Evolutionary conservation across 805 yeast species (phyloP).

Genomic region (Scheffersomyces ergatensis): DNA sequence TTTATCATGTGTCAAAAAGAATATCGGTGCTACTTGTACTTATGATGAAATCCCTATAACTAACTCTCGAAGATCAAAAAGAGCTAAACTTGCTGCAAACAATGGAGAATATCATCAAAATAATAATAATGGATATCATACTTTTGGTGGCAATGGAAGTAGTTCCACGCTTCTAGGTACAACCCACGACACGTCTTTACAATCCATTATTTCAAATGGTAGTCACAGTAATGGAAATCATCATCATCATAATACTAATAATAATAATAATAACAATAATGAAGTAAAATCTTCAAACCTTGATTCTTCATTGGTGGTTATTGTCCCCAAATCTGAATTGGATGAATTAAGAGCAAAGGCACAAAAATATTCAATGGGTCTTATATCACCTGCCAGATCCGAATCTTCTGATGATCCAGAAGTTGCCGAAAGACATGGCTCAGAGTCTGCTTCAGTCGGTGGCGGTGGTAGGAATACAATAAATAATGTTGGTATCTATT

Average conservation of each 20-base stretch:
- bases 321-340: slow-evolving; percentile 8
- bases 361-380: slow-evolving; percentile 1
- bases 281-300: not conserved
- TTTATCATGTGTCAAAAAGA: slow-evolving; percentile 25
- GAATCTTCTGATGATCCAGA: not conserved
- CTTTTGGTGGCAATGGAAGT: no score
- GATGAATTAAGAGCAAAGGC: slow-evolving; percentile 7
- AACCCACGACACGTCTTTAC: no score
- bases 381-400: not conserved
- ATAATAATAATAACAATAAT: not conserved
- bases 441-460: not conserved
- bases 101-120: not conserved
- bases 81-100: not conserved
- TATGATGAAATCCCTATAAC: slow-evolving; percentile 9
- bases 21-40: slow-evolving; percentile 14
- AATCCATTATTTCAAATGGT: no score
- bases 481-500: not conserved
- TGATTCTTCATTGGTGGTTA: slow-evolving; percentile 5
- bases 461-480: not conserved
- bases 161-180: no score
- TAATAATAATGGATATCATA: no score
- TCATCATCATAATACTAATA: not conserved
- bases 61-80: not conserved
- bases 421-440: not conserved
- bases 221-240: not conserved